Conservation (phyloP, 495 filamentous ascomycete genomes). For the Aspergillus haitiensis region DNA sequence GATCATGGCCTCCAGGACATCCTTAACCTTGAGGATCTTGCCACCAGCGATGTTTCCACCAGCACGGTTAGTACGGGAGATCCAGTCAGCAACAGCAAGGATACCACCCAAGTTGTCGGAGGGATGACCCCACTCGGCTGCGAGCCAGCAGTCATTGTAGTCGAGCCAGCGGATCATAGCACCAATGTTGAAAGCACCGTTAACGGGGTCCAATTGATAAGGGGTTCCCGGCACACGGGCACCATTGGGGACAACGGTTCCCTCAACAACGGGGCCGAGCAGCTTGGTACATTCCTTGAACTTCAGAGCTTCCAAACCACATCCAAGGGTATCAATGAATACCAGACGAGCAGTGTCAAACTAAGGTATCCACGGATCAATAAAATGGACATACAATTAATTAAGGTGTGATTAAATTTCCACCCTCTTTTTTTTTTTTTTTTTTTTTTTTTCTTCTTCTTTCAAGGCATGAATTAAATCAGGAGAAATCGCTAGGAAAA, state of each 20-base stretch:
- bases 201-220: constrained; percentile 92
- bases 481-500: constrained; percentile 7
- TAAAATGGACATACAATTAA: too few relatives aligned
- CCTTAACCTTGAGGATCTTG: constrained; percentile 80
- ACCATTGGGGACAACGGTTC: constrained; percentile 90
- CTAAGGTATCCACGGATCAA: constrained; percentile 43
- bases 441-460: neutral
- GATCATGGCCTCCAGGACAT: constrained; percentile 97
- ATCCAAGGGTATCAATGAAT: constrained; percentile 93
- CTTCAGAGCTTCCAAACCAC: constrained; percentile 89
- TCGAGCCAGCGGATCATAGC: constrained; percentile 98
- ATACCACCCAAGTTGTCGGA: constrained; percentile 97
- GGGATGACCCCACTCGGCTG: constrained; percentile 97
- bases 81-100: constrained; percentile 94
- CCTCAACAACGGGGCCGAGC: constrained; percentile 88
- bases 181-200: constrained; percentile 97
- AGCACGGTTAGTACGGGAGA: constrained; percentile 90
- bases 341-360: constrained; percentile 89
- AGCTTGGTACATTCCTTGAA: constrained; percentile 96
- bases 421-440: neutral
- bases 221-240: constrained; percentile 88
- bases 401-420: too few relatives aligned
- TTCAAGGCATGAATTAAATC: neutral
- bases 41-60: constrained; percentile 84
- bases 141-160: constrained; percentile 99